Percentiles rank a stretch among this genome's conserved stretches.
Conservation (phyloP, 2,329 filamentous ascomycete species). For the Claviceps sorghi region DNA sequence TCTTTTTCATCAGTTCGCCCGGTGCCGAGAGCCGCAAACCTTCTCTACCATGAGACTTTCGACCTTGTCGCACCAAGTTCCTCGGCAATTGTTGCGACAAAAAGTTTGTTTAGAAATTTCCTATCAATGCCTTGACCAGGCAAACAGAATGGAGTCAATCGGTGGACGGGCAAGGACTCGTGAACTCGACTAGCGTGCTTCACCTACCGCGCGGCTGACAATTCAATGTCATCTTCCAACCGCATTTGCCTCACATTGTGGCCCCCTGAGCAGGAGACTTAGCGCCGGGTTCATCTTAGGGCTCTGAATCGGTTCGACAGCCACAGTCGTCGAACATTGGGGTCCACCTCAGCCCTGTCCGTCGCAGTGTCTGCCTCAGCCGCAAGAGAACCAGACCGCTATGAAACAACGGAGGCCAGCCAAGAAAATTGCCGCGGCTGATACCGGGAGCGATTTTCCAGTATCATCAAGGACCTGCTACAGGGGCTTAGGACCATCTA, state of each 20-base stretch:
- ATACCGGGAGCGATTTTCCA: not conserved
- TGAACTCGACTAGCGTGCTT: not conserved
- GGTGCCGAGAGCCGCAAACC: not conserved
- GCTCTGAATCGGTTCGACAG: not conserved
- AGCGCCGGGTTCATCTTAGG: not conserved
- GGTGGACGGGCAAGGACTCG: not conserved
- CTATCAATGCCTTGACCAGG: not conserved
- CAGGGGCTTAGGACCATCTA: constrained; percentile 8
- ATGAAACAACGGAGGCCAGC: not conserved
- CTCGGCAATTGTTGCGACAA: not conserved
- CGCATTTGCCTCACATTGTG: not conserved
- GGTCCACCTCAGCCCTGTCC: not conserved
- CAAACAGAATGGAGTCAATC: not conserved
- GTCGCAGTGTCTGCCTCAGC: not conserved
- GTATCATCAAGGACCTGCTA: not conserved
- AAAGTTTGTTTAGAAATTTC: not conserved
- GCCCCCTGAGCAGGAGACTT: not conserved
- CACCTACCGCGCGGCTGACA: not conserved
- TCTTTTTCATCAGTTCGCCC: not conserved
- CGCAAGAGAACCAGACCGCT: too few species aligned
- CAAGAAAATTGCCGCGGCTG: not conserved
- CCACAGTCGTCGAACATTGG: too few species aligned
- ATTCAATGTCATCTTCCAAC: not conserved
- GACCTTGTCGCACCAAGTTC: not conserved
- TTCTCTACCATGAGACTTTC: not conserved